Evolutionary conservation across 176 grass and related monocot genomes (phyloP).

Genomic region (Oryza rufipogon): DNA sequence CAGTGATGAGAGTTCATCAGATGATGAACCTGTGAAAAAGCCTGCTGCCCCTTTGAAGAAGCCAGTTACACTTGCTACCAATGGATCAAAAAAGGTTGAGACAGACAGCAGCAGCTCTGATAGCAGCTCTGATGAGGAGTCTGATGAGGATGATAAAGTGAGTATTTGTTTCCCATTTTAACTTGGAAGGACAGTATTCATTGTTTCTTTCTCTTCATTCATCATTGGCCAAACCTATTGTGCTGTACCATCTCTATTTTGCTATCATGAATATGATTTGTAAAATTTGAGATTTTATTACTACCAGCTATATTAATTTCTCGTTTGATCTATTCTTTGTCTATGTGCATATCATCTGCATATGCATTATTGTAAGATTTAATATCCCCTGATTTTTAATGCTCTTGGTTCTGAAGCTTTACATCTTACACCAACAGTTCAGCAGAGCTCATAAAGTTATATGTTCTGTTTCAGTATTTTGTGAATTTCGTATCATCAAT

Average conservation of each 20-base stretch:
- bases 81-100: slow-evolving; percentile 60
- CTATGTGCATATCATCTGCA: not conserved
- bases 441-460: not conserved
- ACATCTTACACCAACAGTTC: not conserved
- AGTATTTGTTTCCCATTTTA: slow-evolving; percentile 28
- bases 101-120: slow-evolving; percentile 61
- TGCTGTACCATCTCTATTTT: not conserved
- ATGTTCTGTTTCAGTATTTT: not conserved
- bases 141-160: slow-evolving; percentile 59
- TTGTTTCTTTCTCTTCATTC: not conserved
- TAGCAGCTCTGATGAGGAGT: slow-evolving; percentile 62
- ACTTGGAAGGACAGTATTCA: not conserved
- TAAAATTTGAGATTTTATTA: not conserved
- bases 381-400: not conserved
- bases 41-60: slow-evolving; percentile 36
- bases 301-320: not conserved
- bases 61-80: slow-evolving; percentile 34
- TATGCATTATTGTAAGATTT: not conserved
- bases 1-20: slow-evolving; percentile 45
- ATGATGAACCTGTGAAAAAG: slow-evolving; percentile 65
- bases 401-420: not conserved
- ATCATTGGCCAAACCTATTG: not conserved
- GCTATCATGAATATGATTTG: not conserved
- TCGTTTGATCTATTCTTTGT: not conserved
- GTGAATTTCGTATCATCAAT: not conserved